Evolutionary conservation across 1,284 basidiomycete species (phyloP).

Genomic region (Trametes pubescens): DNA sequence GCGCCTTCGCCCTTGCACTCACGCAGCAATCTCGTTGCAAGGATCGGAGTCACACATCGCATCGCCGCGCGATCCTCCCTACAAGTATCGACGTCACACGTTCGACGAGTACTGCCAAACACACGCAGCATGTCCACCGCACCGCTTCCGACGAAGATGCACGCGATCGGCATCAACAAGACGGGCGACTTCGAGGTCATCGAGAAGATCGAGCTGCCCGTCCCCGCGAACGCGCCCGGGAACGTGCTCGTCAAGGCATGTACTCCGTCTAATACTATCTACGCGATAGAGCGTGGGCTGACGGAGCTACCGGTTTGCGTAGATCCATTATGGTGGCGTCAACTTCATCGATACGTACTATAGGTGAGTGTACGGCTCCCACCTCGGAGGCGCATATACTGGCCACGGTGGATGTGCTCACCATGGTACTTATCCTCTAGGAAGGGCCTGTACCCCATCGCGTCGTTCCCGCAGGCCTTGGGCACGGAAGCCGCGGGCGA

Average conservation of each 20-base stretch:
- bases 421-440: conserved; percentile 46
- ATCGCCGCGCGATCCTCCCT: background rate
- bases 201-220: conserved; percentile 64
- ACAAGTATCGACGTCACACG: background rate
- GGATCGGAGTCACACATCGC: background rate
- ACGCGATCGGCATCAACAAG: conserved; percentile 64
- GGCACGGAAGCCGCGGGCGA: conserved; percentile 86
- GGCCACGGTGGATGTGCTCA: too few relatives aligned
- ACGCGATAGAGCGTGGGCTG: background rate
- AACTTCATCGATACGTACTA: conserved; percentile 91
- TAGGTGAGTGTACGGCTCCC: conserved; percentile 48
- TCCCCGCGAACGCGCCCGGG: conserved; percentile 66
- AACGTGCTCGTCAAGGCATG: conserved; percentile 84
- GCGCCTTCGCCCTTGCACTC: background rate
- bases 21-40: background rate
- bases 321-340: conserved; percentile 75
- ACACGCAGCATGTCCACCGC: conserved; percentile 5
- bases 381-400: background rate
- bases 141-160: conserved; percentile 54
- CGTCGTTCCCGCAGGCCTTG: conserved; percentile 74
- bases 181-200: conserved; percentile 85
- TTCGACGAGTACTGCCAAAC: background rate
- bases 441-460: conserved; percentile 64
- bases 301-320: background rate
- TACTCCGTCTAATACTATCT: background rate